Conservation (phyloP, 176 grass and related monocot genomes). For the Cymbopogon citratus region DNA sequence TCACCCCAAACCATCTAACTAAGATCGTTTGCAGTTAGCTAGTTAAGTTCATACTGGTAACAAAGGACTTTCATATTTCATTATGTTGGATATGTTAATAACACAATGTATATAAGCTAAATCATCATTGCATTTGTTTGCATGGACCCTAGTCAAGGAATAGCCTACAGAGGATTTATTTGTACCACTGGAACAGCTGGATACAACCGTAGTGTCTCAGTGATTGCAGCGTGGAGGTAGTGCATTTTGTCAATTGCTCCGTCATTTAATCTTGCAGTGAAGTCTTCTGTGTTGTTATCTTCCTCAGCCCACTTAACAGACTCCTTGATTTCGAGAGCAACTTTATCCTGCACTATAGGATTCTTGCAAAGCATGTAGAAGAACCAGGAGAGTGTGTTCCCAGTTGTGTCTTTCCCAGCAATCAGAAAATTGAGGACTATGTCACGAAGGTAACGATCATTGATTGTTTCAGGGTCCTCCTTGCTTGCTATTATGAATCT, state of each 20-base stretch:
- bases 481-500: slow-evolving; percentile 48
- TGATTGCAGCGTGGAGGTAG: slow-evolving; percentile 48
- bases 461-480: slow-evolving; percentile 39
- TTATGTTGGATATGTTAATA: neutral
- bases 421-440: slow-evolving; percentile 71
- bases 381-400: slow-evolving; percentile 63
- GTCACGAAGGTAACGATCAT: slow-evolving; percentile 61
- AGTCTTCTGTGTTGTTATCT: slow-evolving; percentile 17
- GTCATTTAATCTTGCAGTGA: slow-evolving; percentile 32
- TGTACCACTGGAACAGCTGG: slow-evolving; percentile 65
- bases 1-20: neutral
- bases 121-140: slow-evolving; percentile 2
- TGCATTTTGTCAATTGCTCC: slow-evolving; percentile 50
- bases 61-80: neutral
- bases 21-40: neutral
- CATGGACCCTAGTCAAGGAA: neutral
- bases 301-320: neutral
- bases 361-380: slow-evolving; percentile 75
- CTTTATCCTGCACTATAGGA: slow-evolving; percentile 54
- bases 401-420: slow-evolving; percentile 72
- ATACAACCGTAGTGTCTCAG: slow-evolving; percentile 65
- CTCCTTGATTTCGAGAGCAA: slow-evolving; percentile 44
- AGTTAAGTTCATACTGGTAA: neutral
- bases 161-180: slow-evolving; percentile 3
- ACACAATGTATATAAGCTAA: neutral